Evolutionary conservation across 306 rosid species (phyloP).

Genomic region (Luffa acutangula): DNA sequence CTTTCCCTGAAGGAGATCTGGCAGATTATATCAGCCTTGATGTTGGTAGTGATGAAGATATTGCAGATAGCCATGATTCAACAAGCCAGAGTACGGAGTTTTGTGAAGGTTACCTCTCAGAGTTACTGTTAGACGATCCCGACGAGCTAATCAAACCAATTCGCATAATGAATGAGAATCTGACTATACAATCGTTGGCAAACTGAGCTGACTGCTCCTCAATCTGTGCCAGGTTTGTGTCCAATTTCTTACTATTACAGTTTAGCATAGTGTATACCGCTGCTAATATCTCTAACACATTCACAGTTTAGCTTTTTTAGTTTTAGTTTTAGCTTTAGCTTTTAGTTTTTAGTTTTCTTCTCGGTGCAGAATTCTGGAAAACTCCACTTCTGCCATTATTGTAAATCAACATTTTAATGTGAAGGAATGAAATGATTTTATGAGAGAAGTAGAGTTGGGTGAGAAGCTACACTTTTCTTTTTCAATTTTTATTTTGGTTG

Average conservation of each 20-base stretch:
- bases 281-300: background rate
- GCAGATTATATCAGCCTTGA: conserved; percentile 49
- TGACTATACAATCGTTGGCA: conserved; percentile 7
- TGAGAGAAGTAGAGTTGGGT: background rate
- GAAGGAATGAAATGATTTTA: conserved; percentile 2
- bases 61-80: conserved; percentile 22
- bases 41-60: conserved; percentile 32
- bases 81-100: conserved; percentile 19
- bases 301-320: background rate
- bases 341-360: background rate
- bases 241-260: background rate
- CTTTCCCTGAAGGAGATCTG: conserved; percentile 22
- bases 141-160: conserved; percentile 51
- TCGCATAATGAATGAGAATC: conserved; percentile 26
- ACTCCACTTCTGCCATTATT: background rate
- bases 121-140: conserved; percentile 31
- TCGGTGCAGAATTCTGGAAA: background rate
- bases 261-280: background rate
- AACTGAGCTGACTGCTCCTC: background rate
- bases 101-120: conserved; percentile 27
- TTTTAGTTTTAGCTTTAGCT: background rate
- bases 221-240: background rate
- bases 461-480: background rate
- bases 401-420: conserved; percentile 3
- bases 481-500: background rate